These are phyloP conservation scores for Boletus vinaceobasis DNA, from an alignment of 768 basidiomycete genomes.

Conservation along the genomic window DNA sequence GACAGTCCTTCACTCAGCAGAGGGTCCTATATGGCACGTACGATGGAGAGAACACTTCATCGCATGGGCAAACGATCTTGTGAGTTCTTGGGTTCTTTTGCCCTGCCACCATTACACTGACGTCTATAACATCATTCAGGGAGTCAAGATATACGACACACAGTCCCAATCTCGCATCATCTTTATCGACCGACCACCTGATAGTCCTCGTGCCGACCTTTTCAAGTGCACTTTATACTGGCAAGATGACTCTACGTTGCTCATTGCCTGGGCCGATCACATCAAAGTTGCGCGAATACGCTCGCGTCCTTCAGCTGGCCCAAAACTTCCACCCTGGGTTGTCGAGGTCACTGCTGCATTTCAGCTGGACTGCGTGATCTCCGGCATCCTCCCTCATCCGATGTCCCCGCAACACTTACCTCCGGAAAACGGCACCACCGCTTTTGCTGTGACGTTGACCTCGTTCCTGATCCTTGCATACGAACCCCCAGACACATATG, in stretches of 20 bases:
- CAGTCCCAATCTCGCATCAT: conserved; percentile 72
- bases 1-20: conserved; percentile 72
- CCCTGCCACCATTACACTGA: not conserved
- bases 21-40: conserved; percentile 93
- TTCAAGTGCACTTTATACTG: conserved; percentile 91
- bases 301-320: conserved; percentile 47
- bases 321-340: conserved; percentile 54
- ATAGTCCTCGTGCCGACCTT: conserved; percentile 88
- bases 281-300: conserved; percentile 88
- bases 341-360: conserved; percentile 92
- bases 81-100: conserved; percentile 35
- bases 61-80: conserved; percentile 94
- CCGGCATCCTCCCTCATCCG: conserved; percentile 82
- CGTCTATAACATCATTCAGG: conserved; percentile 42
- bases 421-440: conserved; percentile 14
- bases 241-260: conserved; percentile 87
- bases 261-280: conserved; percentile 91
- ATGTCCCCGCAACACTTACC: conserved; percentile 30
- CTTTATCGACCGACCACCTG: conserved; percentile 76
- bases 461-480: conserved; percentile 89
- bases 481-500: conserved; percentile 67
- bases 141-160: conserved; percentile 92
- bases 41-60: conserved; percentile 85
- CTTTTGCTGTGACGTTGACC: conserved; percentile 41
- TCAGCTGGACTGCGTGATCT: conserved; percentile 92